Base-by-base conservation (phyloP, 2,329 filamentous ascomycete genomes). In the Coniochaeta prunicola region DNA sequence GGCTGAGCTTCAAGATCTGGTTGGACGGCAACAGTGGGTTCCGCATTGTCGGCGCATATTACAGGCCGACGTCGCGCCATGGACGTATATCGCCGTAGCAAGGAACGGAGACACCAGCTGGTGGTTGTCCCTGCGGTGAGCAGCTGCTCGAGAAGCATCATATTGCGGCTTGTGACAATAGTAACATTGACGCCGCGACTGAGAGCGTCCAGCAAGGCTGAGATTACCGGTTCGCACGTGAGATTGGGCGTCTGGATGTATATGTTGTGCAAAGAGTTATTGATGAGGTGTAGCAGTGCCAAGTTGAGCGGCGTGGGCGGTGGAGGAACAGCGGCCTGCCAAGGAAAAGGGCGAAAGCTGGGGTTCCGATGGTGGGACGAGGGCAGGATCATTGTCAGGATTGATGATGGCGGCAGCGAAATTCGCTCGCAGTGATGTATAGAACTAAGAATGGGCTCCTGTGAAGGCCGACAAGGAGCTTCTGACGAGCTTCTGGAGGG, bases 141-240 rank as follows among this genome's bases (percentile, higher is more conserved):
- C n/a, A 94, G 75, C 69, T 96, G 91, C 73, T 96, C 91, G 31
- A 90, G 73, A 17, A 89, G 68, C 89, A 92, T 92, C 78, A 92
- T 85, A 15, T 77, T 76, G 60, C 80, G 80, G 63, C 85, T 87
- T 0, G 89, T 91, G 7, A 89, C 76, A 48, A 92, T 80, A 8
- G 77, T 77, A 1, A 96, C 83, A 58, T 88, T 72, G 12, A 94
- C 81, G 1, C 90, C 89, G 1, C 89, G 80, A 3, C 73, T 64
- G 0, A 93, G 73, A 0, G 88, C 87, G 0, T 73, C 73, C 0
- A 88, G 64, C 0, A 96, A 69, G 0, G 82, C 84, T 0, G 80
- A 72, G 0, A 92, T 73, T 0, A 90, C 84, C 0, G 87, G 80
- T 54, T 78, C 76, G 0, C 85, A 85, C 0, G 91, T 96, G 1